Evolutionary conservation across 1,284 basidiomycete species (phyloP).

Genomic region (Chalciporus sp.): DNA sequence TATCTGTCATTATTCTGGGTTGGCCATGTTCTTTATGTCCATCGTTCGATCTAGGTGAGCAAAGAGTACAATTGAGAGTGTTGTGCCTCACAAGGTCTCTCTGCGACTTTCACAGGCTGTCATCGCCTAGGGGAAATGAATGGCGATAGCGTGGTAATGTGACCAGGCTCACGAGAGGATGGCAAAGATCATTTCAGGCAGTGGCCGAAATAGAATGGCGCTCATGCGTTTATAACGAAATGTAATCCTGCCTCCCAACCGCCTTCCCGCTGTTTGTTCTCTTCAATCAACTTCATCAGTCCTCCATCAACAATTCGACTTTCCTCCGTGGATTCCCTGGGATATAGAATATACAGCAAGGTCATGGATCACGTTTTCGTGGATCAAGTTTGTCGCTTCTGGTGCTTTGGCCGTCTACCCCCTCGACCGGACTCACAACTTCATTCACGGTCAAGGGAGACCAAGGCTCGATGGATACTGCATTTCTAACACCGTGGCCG

Average conservation of each 20-base stretch:
- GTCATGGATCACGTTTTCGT: too few species aligned
- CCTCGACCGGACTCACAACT: too few species aligned
- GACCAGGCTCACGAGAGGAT: neutral
- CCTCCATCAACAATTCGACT: too few species aligned
- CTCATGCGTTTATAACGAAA: neutral
- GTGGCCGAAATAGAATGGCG: neutral
- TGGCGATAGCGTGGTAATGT: neutral
- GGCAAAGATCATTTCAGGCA: neutral
- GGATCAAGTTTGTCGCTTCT: too few species aligned
- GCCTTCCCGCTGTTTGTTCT: neutral
- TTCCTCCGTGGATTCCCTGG: too few species aligned
- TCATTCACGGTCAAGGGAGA: too few species aligned
- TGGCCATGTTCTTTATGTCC: too few species aligned
- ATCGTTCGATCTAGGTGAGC: too few species aligned
- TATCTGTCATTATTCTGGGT: too few species aligned
- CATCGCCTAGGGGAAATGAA: neutral
- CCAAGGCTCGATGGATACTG: too few species aligned
- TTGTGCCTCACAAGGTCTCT: neutral
- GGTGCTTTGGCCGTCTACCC: too few species aligned
- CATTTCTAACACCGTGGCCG: neutral
- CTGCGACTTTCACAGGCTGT: neutral
- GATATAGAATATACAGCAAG: too few species aligned
- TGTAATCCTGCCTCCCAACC: neutral
- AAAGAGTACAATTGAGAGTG: neutral
- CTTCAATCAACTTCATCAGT: neutral